A percentile compares a stretch with the other conserved stretches of the same genome.
Conservation (phyloP, 2,329 filamentous ascomycete genomes). For the Fusarium tjaetaba region DNA sequence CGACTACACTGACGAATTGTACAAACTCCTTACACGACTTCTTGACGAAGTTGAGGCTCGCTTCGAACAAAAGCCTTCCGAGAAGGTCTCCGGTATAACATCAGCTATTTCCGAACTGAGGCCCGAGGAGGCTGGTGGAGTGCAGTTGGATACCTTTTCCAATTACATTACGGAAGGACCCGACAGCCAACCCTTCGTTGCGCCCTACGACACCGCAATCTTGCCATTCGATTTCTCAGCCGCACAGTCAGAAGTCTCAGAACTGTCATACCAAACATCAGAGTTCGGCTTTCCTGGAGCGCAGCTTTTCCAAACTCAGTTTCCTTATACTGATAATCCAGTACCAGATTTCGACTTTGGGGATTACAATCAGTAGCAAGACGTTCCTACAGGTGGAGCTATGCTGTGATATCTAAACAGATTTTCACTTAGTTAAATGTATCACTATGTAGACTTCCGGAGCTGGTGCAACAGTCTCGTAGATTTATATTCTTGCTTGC, state of each 20-base stretch:
- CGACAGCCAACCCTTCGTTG: fast-evolving
- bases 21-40: too few relatives aligned
- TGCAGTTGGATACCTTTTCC: background rate
- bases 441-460: too few relatives aligned
- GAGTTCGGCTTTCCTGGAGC: background rate
- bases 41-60: background rate
- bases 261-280: background rate
- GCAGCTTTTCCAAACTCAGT: background rate
- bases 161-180: fast-evolving
- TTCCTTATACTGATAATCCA: too few relatives aligned
- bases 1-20: too few relatives aligned
- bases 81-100: background rate
- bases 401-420: too few relatives aligned
- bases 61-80: background rate
- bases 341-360: too few relatives aligned
- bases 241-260: background rate
- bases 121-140: background rate
- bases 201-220: fast-evolving
- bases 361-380: too few relatives aligned
- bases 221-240: background rate
- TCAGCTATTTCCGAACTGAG: fast-evolving
- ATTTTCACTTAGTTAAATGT: too few relatives aligned
- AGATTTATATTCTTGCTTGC: too few relatives aligned
- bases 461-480: too few relatives aligned
- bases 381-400: too few relatives aligned